Percentiles rank a stretch among this genome's conserved stretches.
phyloP scores from a whole-genome alignment of 2,329 filamentous ascomycete species.

The Drechslerella dactyloides region DNA sequence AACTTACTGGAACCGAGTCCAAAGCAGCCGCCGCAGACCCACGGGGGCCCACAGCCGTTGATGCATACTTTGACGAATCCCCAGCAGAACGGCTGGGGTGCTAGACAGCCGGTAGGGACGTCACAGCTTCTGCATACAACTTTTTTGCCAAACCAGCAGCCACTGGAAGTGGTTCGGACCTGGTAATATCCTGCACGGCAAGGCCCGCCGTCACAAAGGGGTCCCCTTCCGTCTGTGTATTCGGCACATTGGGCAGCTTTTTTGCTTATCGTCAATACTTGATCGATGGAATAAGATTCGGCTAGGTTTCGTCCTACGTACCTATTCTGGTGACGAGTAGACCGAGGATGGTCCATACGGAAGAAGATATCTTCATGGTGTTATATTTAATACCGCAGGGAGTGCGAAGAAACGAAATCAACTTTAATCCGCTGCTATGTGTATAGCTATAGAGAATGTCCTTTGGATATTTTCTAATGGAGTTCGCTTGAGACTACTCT shows the following conservation, averaged over 20 bases:
- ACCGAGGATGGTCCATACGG: neutral
- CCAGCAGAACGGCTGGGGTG: constrained; percentile 4
- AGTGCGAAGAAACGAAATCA: too few species aligned
- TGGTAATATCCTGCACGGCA: constrained; percentile 3
- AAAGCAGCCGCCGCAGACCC: constrained; percentile 7
- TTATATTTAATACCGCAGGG: neutral
- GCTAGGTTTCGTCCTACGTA: neutral
- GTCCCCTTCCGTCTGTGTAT: neutral
- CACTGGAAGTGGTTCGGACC: neutral
- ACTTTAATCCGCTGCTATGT: too few species aligned
- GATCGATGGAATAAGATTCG: neutral
- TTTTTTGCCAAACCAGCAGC: constrained; percentile 4
- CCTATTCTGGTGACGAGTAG: neutral
- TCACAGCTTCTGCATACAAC: neutral
- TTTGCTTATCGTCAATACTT: neutral
- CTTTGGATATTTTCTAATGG: too few species aligned
- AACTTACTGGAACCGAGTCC: neutral
- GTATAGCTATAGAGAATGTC: too few species aligned
- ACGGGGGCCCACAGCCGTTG: neutral
- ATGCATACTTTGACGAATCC: constrained; percentile 4
- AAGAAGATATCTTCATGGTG: neutral
- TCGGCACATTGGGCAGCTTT: constrained; percentile 4
- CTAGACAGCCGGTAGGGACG: neutral
- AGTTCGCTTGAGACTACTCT: too few species aligned
- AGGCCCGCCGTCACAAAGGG: neutral